Conservation (phyloP, 306 rosid species). For the Alnus rubra region DNA sequence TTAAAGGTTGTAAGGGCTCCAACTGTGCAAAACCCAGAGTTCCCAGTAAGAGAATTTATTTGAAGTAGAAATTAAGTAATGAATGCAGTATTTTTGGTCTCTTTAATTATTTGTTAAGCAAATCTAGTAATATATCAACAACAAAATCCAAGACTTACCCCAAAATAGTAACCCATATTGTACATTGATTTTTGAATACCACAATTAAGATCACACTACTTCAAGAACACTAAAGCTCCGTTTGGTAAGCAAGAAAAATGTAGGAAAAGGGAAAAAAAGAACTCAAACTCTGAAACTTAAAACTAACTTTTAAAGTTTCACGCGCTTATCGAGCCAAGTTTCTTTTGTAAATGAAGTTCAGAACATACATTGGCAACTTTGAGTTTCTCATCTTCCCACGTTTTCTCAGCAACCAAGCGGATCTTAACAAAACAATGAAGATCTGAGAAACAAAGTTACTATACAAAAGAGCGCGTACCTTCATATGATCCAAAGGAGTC, state of each 20-base stretch:
- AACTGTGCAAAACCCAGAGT: constrained; percentile 49
- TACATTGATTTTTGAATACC: constrained; percentile 2
- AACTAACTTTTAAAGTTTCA: neutral
- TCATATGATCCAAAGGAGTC: constrained; percentile 55
- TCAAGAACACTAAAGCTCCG: neutral
- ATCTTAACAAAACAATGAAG: constrained; percentile 41
- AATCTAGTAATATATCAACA: neutral
- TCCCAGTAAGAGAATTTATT: constrained; percentile 23
- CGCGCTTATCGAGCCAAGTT: neutral
- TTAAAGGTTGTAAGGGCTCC: constrained; percentile 63
- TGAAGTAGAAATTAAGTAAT: neutral
- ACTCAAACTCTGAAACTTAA: neutral
- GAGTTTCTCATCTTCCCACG: constrained; percentile 18
- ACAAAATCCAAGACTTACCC: neutral
- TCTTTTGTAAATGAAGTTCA: neutral
- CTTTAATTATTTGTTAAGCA: neutral
- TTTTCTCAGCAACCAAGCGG: constrained; percentile 29
- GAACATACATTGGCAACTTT: constrained; percentile 25
- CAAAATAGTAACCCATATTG: constrained; percentile 11
- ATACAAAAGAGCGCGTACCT: constrained; percentile 46
- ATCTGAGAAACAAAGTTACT: constrained; percentile 45
- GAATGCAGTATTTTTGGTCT: constrained; percentile 7
- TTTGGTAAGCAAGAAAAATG: constrained; percentile 17
- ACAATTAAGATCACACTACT: constrained; percentile 17
- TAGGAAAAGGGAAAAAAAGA: neutral